phyloP scores from a whole-genome alignment of 2,329 filamentous ascomycete species.

The Allantophomopsis lycopodina region DNA sequence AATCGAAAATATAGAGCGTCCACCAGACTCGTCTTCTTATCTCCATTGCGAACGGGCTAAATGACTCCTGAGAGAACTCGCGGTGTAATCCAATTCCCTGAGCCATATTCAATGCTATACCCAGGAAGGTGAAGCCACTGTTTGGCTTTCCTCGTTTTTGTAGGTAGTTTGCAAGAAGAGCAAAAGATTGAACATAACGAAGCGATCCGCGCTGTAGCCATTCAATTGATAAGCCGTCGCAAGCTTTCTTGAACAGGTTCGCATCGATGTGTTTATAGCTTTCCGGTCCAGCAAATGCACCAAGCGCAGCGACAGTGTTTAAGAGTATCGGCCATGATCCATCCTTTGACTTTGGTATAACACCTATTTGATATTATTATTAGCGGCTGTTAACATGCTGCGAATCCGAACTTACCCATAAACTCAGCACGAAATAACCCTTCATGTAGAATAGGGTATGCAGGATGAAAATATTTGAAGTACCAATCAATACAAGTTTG shows the following conservation, averaged over 20 bases:
- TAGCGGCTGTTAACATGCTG: no score
- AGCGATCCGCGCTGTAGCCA: slow-evolving; percentile 30
- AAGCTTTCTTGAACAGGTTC: slow-evolving; percentile 4
- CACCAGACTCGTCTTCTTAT: slow-evolving; percentile 8
- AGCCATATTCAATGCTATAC: slow-evolving; percentile 87
- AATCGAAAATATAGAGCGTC: slow-evolving; percentile 7
- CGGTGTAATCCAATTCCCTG: slow-evolving; percentile 31
- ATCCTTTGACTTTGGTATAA: slow-evolving; percentile 4
- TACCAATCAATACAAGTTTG: neutral
- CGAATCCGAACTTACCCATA: neutral
- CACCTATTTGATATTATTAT: neutral
- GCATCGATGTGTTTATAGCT: slow-evolving; percentile 5
- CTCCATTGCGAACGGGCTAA: slow-evolving; percentile 7
- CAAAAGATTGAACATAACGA: slow-evolving; percentile 27
- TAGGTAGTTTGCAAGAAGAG: slow-evolving; percentile 30
- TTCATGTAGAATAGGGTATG: neutral
- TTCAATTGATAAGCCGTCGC: slow-evolving; percentile 22
- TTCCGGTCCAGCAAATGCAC: slow-evolving; percentile 5
- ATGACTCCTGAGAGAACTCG: slow-evolving; percentile 6
- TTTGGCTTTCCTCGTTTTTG: slow-evolving; percentile 36
- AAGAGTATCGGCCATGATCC: slow-evolving; percentile 8
- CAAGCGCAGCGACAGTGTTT: slow-evolving; percentile 8
- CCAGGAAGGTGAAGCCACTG: slow-evolving; percentile 57
- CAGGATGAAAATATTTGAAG: neutral
- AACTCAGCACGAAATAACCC: neutral